Base-by-base conservation (phyloP, 176 grass and related monocot genomes). In the Saccharum spontaneum region DNA sequence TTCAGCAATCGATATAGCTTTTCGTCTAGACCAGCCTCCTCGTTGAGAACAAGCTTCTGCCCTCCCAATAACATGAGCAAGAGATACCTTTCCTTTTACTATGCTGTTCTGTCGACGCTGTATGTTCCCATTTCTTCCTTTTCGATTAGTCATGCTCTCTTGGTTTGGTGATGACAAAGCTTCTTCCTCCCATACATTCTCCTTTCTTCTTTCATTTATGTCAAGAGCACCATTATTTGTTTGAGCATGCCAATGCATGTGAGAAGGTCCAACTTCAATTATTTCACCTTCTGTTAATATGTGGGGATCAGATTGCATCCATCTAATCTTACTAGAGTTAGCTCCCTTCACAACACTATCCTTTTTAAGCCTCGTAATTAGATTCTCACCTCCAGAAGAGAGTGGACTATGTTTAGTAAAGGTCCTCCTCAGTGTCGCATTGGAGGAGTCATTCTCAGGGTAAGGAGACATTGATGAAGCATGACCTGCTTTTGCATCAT, bases 241-340 rank as follows among this genome's bases (percentile, higher is more conserved):
- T 69, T 86, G 78, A 86, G 50, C 30, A 67, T 68, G 79, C 75
- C 67, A 22, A 83, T 89, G 90, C 79, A 79, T 86, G 40, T 83
- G 79, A 83, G 90, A 79, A 62, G 87, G 70, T 67, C 90, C 90
- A 60, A 86, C 86, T 87, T 91, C 91, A 92, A 94, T 92, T 30
- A 99, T 89, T 84, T 99, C 97, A 20, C 92, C 93, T 92, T 96
- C 97, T 79, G 90, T 96, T 76, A 99, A 91, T 87, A 99, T 90
- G 71, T 99, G 93, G 31, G 93, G 97, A 86, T 88, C 86, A 79
- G 79, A 92, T 73, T 88, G 86, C 83, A 89, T 81, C 93, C 91
- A 89, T 87, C 86, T 77, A 78, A 60, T 79, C 84, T 88, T 80
- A 79, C 75, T 82, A 85, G 81, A 91, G 63, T 57, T 86, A 88